Evolutionary conservation across 768 basidiomycete genomes (phyloP), one percentile per base, ranked within the genome.

Genomic region (Paxillus ammoniavirescens): DNA sequence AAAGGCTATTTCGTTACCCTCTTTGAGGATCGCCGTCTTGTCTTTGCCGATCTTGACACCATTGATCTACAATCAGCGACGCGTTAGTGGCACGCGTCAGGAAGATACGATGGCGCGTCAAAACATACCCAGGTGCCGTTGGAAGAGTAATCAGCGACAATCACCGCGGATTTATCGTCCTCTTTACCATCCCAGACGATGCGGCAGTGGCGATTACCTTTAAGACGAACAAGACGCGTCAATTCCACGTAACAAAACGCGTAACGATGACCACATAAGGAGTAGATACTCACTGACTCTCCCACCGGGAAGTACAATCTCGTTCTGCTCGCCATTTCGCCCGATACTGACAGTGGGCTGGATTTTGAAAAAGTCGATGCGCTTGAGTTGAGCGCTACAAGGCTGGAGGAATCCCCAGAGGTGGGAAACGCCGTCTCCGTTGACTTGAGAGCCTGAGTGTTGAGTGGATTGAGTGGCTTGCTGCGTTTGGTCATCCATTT

Each of bases 1-100:
- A 59, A 98, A 89, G 8, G 89, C 86, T 61, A 98, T 80, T 69
- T 94, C 92, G 65, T 91, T 90, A 7, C 94, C 93, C 33, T 79
- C 73, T 52, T 71, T 72, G 55, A 83, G 73, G 42, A 80, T 65
- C 21, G 72, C 71, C 18, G 74, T 66, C 38, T 68, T 67, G 40
- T 68, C 72, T 48, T 56, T 73, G 47, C 71, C 75, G 54, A 83
- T 67, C 63, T 63, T 70, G 36, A 62, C 58, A 36, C 73, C 73
- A 49, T 77, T 82, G 55, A 78, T 74, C 69, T 71, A 17, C 51
- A 26, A 36, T 31, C 5, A 47, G 15, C 33, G 49, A 52, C 21
- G 21, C 17, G 40, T 61, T 23, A 61, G 47, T 55, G 56, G 18
- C 40, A 42, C 47, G 55, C 38, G 53, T 49, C 38, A n/a, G 42